Conservation (phyloP, 495 filamentous ascomycete genomes). For the Trichoderma asperelloides region DNA sequence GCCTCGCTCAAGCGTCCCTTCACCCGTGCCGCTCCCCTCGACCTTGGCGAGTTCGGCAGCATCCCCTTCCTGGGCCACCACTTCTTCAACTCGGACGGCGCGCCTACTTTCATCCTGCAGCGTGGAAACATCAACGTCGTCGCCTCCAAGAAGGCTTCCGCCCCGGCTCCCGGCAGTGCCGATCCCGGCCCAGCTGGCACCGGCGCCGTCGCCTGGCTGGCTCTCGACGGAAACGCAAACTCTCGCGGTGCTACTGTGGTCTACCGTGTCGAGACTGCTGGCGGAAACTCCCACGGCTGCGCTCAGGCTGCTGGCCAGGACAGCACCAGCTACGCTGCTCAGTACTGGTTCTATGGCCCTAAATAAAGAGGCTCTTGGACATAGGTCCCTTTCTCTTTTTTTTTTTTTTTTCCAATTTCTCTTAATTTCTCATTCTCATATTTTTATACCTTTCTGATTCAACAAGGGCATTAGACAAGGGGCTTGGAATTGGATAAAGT, state of each 20-base stretch:
- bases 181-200: slow-evolving; percentile 32
- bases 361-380: not conserved
- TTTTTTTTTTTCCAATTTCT: not conserved
- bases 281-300: slow-evolving; percentile 46
- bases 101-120: slow-evolving; percentile 51
- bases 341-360: slow-evolving; percentile 60
- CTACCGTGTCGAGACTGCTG: slow-evolving; percentile 60
- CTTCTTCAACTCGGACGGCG: slow-evolving; percentile 46
- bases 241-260: slow-evolving; percentile 44
- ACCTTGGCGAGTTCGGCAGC: slow-evolving; percentile 17
- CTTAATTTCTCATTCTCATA: not conserved
- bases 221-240: slow-evolving; percentile 37
- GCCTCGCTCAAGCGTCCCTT: slow-evolving; percentile 32
- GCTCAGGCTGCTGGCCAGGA: slow-evolving; percentile 27
- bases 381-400: not conserved
- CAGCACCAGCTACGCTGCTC: slow-evolving; percentile 55
- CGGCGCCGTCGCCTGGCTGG: slow-evolving; percentile 58
- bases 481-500: not conserved
- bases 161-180: slow-evolving; percentile 42
- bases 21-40: slow-evolving; percentile 25
- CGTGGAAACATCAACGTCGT: slow-evolving; percentile 25
- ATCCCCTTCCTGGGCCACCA: slow-evolving; percentile 50
- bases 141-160: slow-evolving; percentile 38
- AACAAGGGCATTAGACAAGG: not conserved
- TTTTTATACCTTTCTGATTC: not conserved